These are phyloP conservation scores for Acanthamoeba rhysodes DNA, from an alignment of 208 protist species.

Conservation along the genomic window DNA sequence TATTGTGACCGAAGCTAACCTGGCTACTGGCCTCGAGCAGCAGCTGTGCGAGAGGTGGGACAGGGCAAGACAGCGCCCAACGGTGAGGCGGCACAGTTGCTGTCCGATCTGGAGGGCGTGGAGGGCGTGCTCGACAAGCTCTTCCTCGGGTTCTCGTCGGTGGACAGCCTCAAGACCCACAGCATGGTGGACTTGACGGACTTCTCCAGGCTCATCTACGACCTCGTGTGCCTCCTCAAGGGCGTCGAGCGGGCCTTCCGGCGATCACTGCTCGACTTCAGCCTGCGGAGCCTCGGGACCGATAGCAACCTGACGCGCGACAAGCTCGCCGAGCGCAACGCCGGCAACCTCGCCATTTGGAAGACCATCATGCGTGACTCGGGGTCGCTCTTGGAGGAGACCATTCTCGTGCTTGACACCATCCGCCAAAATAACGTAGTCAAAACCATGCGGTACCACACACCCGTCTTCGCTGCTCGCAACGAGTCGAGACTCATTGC, in stretches of 20 bases:
- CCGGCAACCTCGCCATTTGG: not conserved
- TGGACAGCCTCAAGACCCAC: not conserved
- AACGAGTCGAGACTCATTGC: no score
- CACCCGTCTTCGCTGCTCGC: not conserved
- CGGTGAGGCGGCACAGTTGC: not conserved
- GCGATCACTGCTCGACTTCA: not conserved
- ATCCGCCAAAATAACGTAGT: constrained; percentile 49
- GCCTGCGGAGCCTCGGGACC: not conserved
- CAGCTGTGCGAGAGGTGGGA: not conserved
- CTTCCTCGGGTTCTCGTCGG: constrained; percentile 10
- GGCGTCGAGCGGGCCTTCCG: not conserved
- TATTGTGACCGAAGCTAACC: not conserved
- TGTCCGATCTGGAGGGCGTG: constrained; percentile 42
- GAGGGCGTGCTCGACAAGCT: constrained; percentile 10
- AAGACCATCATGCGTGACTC: constrained; percentile 47
- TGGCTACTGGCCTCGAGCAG: not conserved
- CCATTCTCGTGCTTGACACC: not conserved
- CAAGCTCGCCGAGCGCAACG: constrained; percentile 53
- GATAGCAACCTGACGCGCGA: not conserved
- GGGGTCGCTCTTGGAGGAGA: constrained; percentile 6
- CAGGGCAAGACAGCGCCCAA: not conserved
- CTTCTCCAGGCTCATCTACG: constrained; percentile 42
- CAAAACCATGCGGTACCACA: constrained; percentile 20
- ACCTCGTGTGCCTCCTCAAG: constrained; percentile 42
- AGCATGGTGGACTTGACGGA: constrained; percentile 24